Evolutionary conservation across 2,329 filamentous ascomycete species (phyloP), one percentile per base, ranked within the genome.

Genomic region (Lecanoromycetidae sp.): DNA sequence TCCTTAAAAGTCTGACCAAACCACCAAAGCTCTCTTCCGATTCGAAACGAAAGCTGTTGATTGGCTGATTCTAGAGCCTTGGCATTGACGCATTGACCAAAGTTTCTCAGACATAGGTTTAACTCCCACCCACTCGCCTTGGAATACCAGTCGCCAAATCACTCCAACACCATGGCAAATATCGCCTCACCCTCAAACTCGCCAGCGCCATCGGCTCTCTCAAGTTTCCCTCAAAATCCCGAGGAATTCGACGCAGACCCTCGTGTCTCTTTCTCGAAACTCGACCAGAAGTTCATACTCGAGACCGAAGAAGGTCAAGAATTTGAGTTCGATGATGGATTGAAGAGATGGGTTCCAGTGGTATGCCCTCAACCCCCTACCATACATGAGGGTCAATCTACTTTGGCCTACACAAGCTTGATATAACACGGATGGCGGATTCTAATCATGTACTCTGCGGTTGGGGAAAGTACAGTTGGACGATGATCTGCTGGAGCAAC

Each of bases 261-360:
- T 23, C 83, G 88, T 56, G 84, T 94, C 59, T 90, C 86, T 5
- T 94, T 82, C 67, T 90, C 85, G n/a, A 84, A 77, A 61, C 71
- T 86, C 52, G 82, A 90, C 64, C 74, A 79, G 59, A 90, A 87
- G 61, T 90, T 82, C 67, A 77, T 91, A 44, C 78, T 91, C 6
- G 87, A 94, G 52, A 82, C 85, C 48, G 84, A 87, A 39, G 80
- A 91, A 60, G 87, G 86, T 44, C 76, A 79, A 52, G 88, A 94
- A 63, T 94, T 82, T 67, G 84, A 88, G 62, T 95, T 82, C 67
- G 80, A 93, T 63, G 66, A 74, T 41, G 72, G 71, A 42, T 66
- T 80, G 56, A 80, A 77, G 66, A 76, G 78, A 65, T 95, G 88
- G 88, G 73, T 87, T 45, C 81, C 79, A 55, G 71, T 74, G 61